Conservation (phyloP, 768 basidiomycete species). For the Exsudoporus frostii region DNA sequence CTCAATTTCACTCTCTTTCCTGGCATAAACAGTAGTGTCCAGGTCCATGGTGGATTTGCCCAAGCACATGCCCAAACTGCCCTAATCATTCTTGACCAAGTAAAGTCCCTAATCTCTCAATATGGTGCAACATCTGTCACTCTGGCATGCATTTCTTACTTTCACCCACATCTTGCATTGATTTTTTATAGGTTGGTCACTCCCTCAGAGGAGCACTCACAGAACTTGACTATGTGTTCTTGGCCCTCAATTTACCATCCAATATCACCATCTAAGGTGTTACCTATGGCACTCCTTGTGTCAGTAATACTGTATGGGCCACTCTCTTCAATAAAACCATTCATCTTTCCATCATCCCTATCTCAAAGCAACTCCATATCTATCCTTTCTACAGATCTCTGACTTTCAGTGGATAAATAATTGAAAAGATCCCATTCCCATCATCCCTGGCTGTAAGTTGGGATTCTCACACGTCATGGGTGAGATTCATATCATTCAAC, state of each 20-base stretch:
- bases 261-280: conserved; percentile 31
- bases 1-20: conserved; percentile 51
- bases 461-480: conserved; percentile 43
- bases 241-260: conserved; percentile 46
- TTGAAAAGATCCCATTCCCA: conserved; percentile 49
- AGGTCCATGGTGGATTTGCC: conserved; percentile 56
- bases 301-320: conserved; percentile 30
- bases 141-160: conserved; percentile 29
- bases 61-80: conserved; percentile 49
- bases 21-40: conserved; percentile 41
- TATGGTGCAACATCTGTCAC: conserved; percentile 41
- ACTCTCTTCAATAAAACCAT: conserved; percentile 26
- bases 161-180: background rate
- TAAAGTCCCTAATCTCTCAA: conserved; percentile 37
- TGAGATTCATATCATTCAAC: conserved; percentile 43
- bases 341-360: background rate
- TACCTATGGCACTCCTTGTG: conserved; percentile 31
- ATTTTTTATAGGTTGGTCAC: conserved; percentile 39
- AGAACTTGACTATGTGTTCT: conserved; percentile 47
- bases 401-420: conserved; percentile 31
- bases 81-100: conserved; percentile 40
- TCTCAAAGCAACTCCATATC: background rate
- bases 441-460: conserved; percentile 49
- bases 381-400: conserved; percentile 10
- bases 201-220: conserved; percentile 54